Evolutionary conservation across 257 asterid genomes (phyloP).

Genomic region (Solanum pennellii): DNA sequence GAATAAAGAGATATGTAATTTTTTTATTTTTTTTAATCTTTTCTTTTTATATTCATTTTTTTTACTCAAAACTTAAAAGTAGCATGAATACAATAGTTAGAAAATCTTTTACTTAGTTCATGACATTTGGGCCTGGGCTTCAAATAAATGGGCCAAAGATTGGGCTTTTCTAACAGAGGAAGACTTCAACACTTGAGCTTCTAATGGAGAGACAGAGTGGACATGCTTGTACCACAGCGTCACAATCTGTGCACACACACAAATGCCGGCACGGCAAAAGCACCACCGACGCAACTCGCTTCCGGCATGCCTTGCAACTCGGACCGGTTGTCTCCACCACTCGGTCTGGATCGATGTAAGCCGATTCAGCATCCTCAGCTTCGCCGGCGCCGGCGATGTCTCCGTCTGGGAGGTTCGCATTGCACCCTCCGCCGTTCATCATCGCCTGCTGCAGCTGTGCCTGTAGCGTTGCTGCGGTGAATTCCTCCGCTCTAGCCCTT

Average conservation of each 20-base stretch:
- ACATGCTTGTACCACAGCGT: slow-evolving; percentile 24
- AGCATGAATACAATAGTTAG: not conserved
- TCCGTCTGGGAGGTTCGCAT: slow-evolving; percentile 9
- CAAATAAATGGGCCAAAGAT: not conserved
- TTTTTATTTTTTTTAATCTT: not conserved
- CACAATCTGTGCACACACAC: slow-evolving; percentile 27
- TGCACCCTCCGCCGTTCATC: slow-evolving; percentile 4
- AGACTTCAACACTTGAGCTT: slow-evolving; percentile 34
- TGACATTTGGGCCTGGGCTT: not conserved
- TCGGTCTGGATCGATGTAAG: slow-evolving; percentile 38
- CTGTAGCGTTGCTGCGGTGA: slow-evolving; percentile 31
- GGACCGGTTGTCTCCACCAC: slow-evolving; percentile 19
- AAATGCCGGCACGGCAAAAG: slow-evolving; percentile 42
- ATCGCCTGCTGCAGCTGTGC: slow-evolving; percentile 30
- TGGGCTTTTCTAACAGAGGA: slow-evolving; percentile 12
- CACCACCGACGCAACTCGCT: slow-evolving; percentile 28
- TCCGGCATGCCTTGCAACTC: slow-evolving; percentile 27
- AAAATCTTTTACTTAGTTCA: not conserved
- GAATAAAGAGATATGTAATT: not conserved
- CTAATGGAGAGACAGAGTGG: slow-evolving; percentile 24
- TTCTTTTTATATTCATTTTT: not conserved
- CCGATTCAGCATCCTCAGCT: slow-evolving; percentile 44
- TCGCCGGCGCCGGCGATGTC: slow-evolving; percentile 16
- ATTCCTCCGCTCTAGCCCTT: slow-evolving; percentile 25
- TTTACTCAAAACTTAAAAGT: not conserved